Base-by-base conservation (phyloP, 129 eudicot genomes). In the Escallonia herrerae region DNA sequence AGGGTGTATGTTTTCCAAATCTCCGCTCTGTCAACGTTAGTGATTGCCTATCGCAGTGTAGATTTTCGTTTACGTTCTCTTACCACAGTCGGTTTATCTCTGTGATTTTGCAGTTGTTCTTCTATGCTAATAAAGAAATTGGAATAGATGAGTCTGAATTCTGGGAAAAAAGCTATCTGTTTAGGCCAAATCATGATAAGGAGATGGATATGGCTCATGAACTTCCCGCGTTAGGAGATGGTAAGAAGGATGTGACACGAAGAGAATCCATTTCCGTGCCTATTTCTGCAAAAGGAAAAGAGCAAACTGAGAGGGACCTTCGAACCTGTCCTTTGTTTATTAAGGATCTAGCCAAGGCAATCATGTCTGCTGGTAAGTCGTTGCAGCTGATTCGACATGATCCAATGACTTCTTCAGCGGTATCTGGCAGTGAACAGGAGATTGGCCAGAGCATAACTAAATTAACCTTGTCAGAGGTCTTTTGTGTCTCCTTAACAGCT, bases 331-430 rank as follows among this genome's bases (percentile, higher is more conserved):
- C 99, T 66, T 73, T 83, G 78, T 93, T 93, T 70, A 72, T 93
- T 46, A 83, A 80, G 78, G 99, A 86, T 61, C 81, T 80, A 56
- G 91, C 91, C 1, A 89, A 79, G 77, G 87, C 79, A 57, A 84
- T 93, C 43, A 70, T 93, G 68, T 93, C 99, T 52, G 96, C 95
- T 60, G 99, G 99, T 60, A 93, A 93, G 75, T 89, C 99, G 5
- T 72, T 93, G 86, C 96, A 93, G 75, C 79, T 89, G 67, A 89
- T 93, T 40, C 81, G 72, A 58, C 91, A 88, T 82, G 84, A 83
- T 66, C 99, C 95, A 14, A 67, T 76, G 64, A 78, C 72, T 71
- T 76, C 80, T 71, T 56, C 59, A 46, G 55, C 80, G 50, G n/a
- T 56, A 52, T 50, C 67, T 73, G 67, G 74, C 8, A 56, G 58